A percentile compares a stretch with the other conserved stretches of the same genome.
Conservation (phyloP, 805 yeast genomes). For the Groenewaldozyma tartarivorans region DNA sequence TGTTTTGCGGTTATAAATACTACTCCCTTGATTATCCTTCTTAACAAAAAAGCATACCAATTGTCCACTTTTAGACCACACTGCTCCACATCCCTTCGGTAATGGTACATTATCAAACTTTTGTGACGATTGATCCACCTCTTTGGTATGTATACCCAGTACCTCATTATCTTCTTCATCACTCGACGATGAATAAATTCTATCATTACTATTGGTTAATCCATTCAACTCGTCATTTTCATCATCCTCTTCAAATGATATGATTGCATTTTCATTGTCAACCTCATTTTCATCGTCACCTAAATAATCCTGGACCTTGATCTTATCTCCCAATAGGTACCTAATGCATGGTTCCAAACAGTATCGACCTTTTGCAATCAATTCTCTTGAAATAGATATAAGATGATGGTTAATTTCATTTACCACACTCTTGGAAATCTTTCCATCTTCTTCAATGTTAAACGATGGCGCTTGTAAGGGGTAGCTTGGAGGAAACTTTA, state of each 20-base stretch:
- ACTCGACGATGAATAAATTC: constrained; percentile 3
- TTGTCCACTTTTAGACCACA: constrained; percentile 73
- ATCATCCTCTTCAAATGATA: constrained; percentile 12
- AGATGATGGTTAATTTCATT: constrained; percentile 44
- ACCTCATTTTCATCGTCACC: constrained; percentile 4
- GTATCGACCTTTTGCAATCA: constrained; percentile 47
- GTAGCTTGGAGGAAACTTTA: constrained; percentile 64
- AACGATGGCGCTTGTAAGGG: constrained; percentile 56
- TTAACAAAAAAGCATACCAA: constrained; percentile 72
- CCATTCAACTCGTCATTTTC: constrained; percentile 27
- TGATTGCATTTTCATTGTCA: constrained; percentile 4
- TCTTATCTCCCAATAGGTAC: constrained; percentile 64
- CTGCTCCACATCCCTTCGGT: constrained; percentile 90
- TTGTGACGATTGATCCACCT: constrained; percentile 20
- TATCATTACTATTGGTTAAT: constrained; percentile 11
- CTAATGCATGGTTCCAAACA: constrained; percentile 77
- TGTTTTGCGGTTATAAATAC: no score
- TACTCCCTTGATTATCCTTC: constrained; percentile 16
- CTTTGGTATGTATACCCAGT: not conserved
- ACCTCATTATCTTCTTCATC: constrained; percentile 4
- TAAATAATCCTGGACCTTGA: constrained; percentile 21
- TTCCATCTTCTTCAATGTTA: constrained; percentile 71
- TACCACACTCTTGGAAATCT: constrained; percentile 41
- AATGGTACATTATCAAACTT: constrained; percentile 74
- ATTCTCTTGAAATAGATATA: constrained; percentile 45